phyloP scores from a whole-genome alignment of 1,284 basidiomycete genomes.

The Meripilus lineatus region DNA sequence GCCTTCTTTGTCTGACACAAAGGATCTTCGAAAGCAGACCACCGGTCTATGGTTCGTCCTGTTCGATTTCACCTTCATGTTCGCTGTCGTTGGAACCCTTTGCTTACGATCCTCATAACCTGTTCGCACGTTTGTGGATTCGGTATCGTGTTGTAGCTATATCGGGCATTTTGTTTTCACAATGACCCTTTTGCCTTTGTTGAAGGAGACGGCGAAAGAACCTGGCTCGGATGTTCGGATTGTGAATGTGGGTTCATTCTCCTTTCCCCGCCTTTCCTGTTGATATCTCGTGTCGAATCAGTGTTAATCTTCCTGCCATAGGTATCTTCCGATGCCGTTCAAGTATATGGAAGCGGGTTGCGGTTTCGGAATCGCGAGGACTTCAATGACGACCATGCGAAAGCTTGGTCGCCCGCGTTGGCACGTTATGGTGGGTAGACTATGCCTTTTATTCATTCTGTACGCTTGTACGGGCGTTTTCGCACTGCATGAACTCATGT shows the following conservation, averaged over 20 bases:
- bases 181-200: conserved; percentile 41
- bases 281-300: background rate
- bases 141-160: too few relatives aligned
- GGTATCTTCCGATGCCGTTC: conserved; percentile 19
- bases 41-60: too few relatives aligned
- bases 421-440: conserved; percentile 34
- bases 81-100: too few relatives aligned
- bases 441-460: background rate
- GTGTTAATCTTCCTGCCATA: conserved; percentile 1
- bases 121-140: background rate
- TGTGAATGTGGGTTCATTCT: conserved; percentile 34
- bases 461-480: background rate
- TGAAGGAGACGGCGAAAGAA: conserved; percentile 39
- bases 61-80: too few relatives aligned
- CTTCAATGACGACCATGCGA: conserved; percentile 19
- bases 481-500: conserved; percentile 1
- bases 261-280: background rate
- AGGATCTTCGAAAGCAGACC: too few relatives aligned
- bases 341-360: background rate
- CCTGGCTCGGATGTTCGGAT: conserved; percentile 46
- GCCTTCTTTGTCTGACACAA: too few relatives aligned
- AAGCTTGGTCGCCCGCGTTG: conserved; percentile 21
- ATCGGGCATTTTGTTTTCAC: conserved; percentile 45
- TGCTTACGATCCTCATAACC: background rate
- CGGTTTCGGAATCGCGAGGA: conserved; percentile 5